phyloP scores from a whole-genome alignment of 2,329 filamentous ascomycete genomes.

The Lasiodiplodia gonubiensis region DNA sequence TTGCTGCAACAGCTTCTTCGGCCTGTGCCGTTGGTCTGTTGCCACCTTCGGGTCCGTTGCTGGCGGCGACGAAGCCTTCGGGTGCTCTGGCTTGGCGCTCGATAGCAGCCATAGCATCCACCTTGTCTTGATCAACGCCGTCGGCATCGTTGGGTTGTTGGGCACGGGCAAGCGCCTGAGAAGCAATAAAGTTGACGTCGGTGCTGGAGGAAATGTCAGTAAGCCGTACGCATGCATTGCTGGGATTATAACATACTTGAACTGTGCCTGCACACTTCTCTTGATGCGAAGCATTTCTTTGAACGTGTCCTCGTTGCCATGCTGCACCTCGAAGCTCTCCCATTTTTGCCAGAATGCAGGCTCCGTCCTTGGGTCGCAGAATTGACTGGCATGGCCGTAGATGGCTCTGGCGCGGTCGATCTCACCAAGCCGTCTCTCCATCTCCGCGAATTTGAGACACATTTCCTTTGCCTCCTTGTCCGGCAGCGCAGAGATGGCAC shows the following conservation, averaged over 20 bases:
- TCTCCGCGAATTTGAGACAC: constrained; percentile 98
- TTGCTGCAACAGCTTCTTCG: constrained; percentile 59
- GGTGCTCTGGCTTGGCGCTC: constrained; percentile 89
- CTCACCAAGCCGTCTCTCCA: constrained; percentile 89
- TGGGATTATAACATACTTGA: constrained; percentile 67
- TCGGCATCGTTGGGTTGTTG: constrained; percentile 63
- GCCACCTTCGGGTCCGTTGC: constrained; percentile 69
- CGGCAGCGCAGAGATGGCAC: constrained; percentile 89
- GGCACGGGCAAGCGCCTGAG: constrained; percentile 84
- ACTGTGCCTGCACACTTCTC: constrained; percentile 94
- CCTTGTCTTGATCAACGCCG: constrained; percentile 57
- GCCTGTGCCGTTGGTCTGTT: constrained; percentile 37
- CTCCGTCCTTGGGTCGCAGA: constrained; percentile 92
- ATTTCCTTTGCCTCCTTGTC: constrained; percentile 94
- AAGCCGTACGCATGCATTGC: not conserved
- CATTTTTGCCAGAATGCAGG: constrained; percentile 94
- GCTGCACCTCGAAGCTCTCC: constrained; percentile 96
- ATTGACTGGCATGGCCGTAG: constrained; percentile 95
- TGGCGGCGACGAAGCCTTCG: constrained; percentile 88
- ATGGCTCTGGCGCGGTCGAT: constrained; percentile 95
- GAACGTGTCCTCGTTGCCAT: constrained; percentile 98
- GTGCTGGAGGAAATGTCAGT: constrained; percentile 61
- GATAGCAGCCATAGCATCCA: constrained; percentile 86
- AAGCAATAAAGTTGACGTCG: constrained; percentile 97
- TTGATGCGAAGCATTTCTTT: constrained; percentile 99